These are phyloP conservation scores for Paragyromitra xinjiangensis DNA, from an alignment of 495 filamentous ascomycete species.

Conservation along the genomic window DNA sequence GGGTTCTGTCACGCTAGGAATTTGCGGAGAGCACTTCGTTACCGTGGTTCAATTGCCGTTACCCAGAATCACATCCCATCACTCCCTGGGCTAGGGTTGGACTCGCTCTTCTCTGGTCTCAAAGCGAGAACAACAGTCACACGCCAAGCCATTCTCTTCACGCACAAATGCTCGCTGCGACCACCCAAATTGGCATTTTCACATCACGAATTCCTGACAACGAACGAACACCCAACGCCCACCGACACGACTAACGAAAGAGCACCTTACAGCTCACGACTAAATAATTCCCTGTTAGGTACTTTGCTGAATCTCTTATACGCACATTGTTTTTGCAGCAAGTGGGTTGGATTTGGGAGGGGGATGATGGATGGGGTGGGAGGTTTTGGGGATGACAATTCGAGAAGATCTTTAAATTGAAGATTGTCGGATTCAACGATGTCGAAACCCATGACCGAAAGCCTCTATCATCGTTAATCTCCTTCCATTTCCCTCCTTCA, in stretches of 20 bases:
- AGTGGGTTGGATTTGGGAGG: not conserved
- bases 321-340: not conserved
- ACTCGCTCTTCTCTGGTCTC: too few relatives aligned
- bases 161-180: constrained; percentile 20
- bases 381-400: not conserved
- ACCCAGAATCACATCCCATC: constrained; percentile 14
- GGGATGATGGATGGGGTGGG: constrained; percentile 15
- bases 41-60: not conserved
- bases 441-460: not conserved
- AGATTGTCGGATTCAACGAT: constrained; percentile 12
- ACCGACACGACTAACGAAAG: constrained; percentile 33
- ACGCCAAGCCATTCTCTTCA: constrained; percentile 23
- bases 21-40: not conserved
- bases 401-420: constrained; percentile 7
- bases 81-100: constrained; percentile 17
- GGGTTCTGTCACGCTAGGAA: too few relatives aligned
- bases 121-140: constrained; percentile 31
- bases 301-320: constrained; percentile 21
- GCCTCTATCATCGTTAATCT: not conserved
- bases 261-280: constrained; percentile 13
- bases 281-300: constrained; percentile 31
- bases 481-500: not conserved
- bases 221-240: constrained; percentile 34
- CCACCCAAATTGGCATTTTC: constrained; percentile 17
- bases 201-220: constrained; percentile 34